These are phyloP conservation scores for Coleophoma crateriformis DNA, from an alignment of 2,329 filamentous ascomycete genomes.

Conservation along the genomic window DNA sequence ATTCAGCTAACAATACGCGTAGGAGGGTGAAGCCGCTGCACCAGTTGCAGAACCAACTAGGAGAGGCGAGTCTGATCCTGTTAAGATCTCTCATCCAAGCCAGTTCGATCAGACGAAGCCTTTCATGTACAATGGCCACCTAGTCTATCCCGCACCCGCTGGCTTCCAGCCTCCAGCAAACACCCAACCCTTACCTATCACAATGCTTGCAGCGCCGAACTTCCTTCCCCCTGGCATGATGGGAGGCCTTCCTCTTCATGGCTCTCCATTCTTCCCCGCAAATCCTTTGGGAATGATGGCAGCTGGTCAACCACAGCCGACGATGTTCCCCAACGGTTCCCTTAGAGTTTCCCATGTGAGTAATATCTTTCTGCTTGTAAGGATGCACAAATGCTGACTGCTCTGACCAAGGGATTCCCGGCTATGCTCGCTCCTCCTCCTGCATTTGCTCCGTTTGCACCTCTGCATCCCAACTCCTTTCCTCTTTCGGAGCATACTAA, in stretches of 20 bases:
- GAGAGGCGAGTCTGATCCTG: constrained; percentile 8
- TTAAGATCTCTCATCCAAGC: constrained; percentile 26
- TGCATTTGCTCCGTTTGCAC: too few relatives aligned
- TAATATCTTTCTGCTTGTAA: not conserved
- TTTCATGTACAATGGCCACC: constrained; percentile 25
- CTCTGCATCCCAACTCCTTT: constrained; percentile 3
- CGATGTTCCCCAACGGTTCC: constrained; percentile 9
- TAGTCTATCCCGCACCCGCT: constrained; percentile 22
- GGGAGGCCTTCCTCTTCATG: constrained; percentile 8
- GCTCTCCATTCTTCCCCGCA: constrained; percentile 8
- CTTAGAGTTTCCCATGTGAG: not conserved
- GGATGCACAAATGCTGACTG: constrained; percentile 4
- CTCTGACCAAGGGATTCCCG: too few relatives aligned
- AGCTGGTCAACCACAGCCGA: constrained; percentile 12
- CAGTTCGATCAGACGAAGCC: constrained; percentile 28
- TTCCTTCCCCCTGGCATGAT: constrained; percentile 9
- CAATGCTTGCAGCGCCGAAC: constrained; percentile 20
- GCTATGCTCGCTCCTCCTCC: too few relatives aligned
- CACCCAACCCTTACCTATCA: constrained; percentile 16
- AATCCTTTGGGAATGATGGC: constrained; percentile 10
- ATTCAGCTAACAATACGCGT: too few relatives aligned
- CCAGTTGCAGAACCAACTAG: too few relatives aligned
- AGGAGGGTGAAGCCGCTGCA: too few relatives aligned
- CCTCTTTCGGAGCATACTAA: constrained; percentile 12
- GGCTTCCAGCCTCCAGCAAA: constrained; percentile 18